phyloP scores from a whole-genome alignment of 306 rosid species.

The Sicyos baderoa region DNA sequence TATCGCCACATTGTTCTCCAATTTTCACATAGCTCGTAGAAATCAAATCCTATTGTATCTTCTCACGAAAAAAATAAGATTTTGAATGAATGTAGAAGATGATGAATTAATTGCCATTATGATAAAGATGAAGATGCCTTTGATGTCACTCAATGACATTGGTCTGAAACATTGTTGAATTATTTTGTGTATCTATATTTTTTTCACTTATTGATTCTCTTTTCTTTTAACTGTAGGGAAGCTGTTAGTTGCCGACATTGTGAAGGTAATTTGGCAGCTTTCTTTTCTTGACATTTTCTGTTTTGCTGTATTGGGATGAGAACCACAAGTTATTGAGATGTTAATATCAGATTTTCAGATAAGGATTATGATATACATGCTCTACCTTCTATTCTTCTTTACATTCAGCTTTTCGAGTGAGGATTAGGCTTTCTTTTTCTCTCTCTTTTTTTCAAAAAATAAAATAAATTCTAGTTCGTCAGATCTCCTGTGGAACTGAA shows the following conservation, averaged over 20 bases:
- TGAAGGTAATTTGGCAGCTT: slow-evolving; percentile 41
- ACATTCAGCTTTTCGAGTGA: neutral
- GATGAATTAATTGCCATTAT: slow-evolving; percentile 15
- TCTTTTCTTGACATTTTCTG: slow-evolving; percentile 18
- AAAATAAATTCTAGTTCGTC: neutral
- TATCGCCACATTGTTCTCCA: too few species aligned
- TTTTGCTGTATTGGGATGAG: neutral
- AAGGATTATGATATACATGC: neutral
- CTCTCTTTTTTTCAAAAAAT: neutral
- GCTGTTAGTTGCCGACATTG: slow-evolving; percentile 75
- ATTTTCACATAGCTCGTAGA: too few species aligned
- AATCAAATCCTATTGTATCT: too few species aligned
- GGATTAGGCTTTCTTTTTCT: neutral
- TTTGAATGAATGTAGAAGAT: slow-evolving; percentile 3
- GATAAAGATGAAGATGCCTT: neutral
- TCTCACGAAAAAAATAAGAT: neutral
- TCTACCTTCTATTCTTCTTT: neutral
- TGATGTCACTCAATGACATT: neutral
- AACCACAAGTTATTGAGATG: neutral
- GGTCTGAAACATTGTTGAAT: neutral
- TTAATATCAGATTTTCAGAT: neutral
- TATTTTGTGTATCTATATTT: slow-evolving; percentile 4
- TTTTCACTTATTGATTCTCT: slow-evolving; percentile 16
- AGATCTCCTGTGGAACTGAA: neutral
- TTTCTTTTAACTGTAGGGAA: slow-evolving; percentile 49